Conservation (phyloP, 1,139 yeast genomes). For the Kodamaea arcana region DNA sequence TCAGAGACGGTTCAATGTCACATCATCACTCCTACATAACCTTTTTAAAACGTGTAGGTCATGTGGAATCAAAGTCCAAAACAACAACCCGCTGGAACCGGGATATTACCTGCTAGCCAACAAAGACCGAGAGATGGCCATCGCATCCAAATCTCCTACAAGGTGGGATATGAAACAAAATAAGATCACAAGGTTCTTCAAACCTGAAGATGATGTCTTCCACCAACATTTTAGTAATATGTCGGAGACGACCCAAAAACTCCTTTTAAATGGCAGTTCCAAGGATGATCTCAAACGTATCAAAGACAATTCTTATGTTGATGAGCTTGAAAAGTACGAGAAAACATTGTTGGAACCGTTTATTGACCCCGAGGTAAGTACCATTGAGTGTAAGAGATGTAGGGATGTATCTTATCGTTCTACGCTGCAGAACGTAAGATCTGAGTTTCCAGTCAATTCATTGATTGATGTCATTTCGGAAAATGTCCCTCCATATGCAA, state of each 20-base stretch:
- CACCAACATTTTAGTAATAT: slow-evolving; percentile 16
- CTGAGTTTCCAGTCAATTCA: slow-evolving; percentile 33
- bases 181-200: slow-evolving; percentile 7
- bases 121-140: neutral
- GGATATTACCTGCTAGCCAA: slow-evolving; percentile 34
- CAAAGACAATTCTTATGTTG: neutral
- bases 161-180: neutral
- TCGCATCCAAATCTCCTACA: neutral
- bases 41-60: slow-evolving; percentile 24
- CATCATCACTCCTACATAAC: slow-evolving; percentile 11
- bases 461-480: slow-evolving; percentile 32
- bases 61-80: slow-evolving; percentile 55
- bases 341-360: slow-evolving; percentile 5
- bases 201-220: slow-evolving; percentile 22
- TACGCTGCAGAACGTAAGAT: slow-evolving; percentile 14
- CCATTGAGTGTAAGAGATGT: slow-evolving; percentile 51
- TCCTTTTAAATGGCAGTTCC: slow-evolving; percentile 18
- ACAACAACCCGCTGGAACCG: slow-evolving; percentile 23
- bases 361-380: slow-evolving; percentile 5
- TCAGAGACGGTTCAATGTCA: slow-evolving; percentile 3
- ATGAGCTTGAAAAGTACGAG: slow-evolving; percentile 1
- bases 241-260: slow-evolving; percentile 22
- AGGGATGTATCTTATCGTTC: slow-evolving; percentile 46
- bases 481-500: slow-evolving; percentile 45
- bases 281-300: slow-evolving; percentile 1